phyloP scores from a whole-genome alignment of 2,329 filamentous ascomycete species.

The Botrytis byssoidea region DNA sequence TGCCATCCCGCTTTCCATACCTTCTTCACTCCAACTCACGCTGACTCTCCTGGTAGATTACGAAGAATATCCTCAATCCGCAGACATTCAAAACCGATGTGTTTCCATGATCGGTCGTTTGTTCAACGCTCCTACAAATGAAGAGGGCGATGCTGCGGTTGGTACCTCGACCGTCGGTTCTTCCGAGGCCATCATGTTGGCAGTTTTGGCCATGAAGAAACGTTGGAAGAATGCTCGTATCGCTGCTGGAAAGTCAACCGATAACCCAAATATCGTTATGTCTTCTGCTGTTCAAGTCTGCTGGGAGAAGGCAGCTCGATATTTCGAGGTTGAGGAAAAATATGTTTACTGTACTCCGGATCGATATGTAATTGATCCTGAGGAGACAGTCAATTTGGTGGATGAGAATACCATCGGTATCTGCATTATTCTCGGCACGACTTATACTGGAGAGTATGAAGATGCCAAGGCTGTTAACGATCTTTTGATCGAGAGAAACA shows the following conservation, averaged over 20 bases:
- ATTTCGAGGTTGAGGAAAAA: slow-evolving; percentile 92
- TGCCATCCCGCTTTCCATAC: not conserved
- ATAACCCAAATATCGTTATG: slow-evolving; percentile 91
- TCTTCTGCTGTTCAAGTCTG: slow-evolving; percentile 93
- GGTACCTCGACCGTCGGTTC: slow-evolving; percentile 88
- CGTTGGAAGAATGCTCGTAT: slow-evolving; percentile 85
- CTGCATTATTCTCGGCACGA: slow-evolving; percentile 85
- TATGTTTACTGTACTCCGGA: slow-evolving; percentile 64
- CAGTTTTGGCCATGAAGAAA: slow-evolving; percentile 89
- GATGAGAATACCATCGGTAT: slow-evolving; percentile 84
- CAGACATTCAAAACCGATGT: slow-evolving; percentile 88
- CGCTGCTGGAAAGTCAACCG: slow-evolving; percentile 76
- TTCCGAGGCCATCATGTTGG: slow-evolving; percentile 85
- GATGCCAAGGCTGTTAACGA: slow-evolving; percentile 92
- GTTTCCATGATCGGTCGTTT: slow-evolving; percentile 87
- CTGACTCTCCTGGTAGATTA: slow-evolving; percentile 53
- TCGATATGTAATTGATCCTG: slow-evolving; percentile 62
- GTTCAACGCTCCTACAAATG: slow-evolving; percentile 71
- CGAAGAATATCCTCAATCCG: slow-evolving; percentile 78
- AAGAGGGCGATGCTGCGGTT: slow-evolving; percentile 62
- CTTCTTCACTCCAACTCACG: not conserved
- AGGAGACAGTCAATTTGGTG: slow-evolving; percentile 57
- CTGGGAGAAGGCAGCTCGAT: slow-evolving; percentile 90
- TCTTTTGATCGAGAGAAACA: slow-evolving; percentile 67
- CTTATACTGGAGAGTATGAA: slow-evolving; percentile 88